phyloP scores from a whole-genome alignment of 2,329 filamentous ascomycete genomes.

The Periconia sp. region DNA sequence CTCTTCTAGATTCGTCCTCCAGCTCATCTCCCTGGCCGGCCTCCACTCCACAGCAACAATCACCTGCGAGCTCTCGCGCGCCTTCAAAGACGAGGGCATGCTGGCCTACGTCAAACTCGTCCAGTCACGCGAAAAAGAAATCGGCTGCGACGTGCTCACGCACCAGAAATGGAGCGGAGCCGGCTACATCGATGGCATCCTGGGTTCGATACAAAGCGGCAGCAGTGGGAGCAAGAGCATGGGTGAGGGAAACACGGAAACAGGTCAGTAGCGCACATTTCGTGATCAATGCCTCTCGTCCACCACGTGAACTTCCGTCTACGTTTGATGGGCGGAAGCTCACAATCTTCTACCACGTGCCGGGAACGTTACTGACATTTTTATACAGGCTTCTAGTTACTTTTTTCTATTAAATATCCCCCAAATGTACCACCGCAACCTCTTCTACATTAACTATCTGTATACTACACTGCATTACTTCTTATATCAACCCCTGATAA shows the following conservation, averaged over 20 bases:
- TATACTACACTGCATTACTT: too few species aligned
- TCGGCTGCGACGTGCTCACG: conserved; percentile 88
- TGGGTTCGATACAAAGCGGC: conserved; percentile 88
- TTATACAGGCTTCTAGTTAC: neutral
- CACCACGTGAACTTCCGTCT: too few species aligned
- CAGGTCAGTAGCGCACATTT: conserved; percentile 25
- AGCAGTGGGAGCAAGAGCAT: conserved; percentile 89
- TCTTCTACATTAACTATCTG: too few species aligned
- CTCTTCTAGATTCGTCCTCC: conserved; percentile 57
- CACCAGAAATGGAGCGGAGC: conserved; percentile 87
- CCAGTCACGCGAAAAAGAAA: conserved; percentile 85
- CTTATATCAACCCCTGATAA: too few species aligned
- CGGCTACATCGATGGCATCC: conserved; percentile 80
- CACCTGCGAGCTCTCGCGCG: conserved; percentile 72
- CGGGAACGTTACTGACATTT: neutral
- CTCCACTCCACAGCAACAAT: conserved; percentile 66
- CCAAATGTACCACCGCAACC: too few species aligned
- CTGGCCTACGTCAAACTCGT: conserved; percentile 94
- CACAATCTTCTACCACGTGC: too few species aligned
- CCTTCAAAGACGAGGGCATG: conserved; percentile 92
- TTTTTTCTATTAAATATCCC: too few species aligned
- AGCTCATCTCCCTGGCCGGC: conserved; percentile 66
- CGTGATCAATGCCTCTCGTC: too few species aligned
- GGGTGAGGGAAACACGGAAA: conserved; percentile 92
- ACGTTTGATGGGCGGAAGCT: too few species aligned